Evolutionary conservation across 768 basidiomycete species (phyloP).

Genomic region (Porpolomopsis calyptriformis): DNA sequence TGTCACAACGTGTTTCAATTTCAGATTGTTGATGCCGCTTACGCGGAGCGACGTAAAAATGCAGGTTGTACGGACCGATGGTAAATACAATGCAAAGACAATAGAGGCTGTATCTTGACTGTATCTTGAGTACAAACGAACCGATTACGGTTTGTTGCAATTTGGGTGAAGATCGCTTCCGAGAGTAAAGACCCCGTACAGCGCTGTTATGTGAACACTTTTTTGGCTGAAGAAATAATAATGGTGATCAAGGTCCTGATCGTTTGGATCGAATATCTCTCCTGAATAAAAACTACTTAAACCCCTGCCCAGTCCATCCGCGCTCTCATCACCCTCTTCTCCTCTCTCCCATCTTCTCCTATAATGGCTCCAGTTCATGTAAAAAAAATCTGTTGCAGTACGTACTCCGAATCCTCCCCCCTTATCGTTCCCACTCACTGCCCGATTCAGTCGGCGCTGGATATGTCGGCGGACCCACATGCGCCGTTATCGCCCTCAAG

Average conservation of each 20-base stretch:
- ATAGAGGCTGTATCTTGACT: too few species aligned
- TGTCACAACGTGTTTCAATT: neutral
- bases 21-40: too few species aligned
- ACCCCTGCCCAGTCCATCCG: neutral
- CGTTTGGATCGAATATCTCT: neutral
- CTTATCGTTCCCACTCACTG: neutral
- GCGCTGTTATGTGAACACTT: neutral
- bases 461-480: conserved; percentile 94
- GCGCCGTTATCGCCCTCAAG: conserved; percentile 88
- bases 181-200: neutral
- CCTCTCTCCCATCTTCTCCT: conserved; percentile 12
- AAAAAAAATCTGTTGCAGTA: conserved; percentile 67
- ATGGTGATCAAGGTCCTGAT: neutral
- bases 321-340: neutral
- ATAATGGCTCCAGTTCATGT: conserved; percentile 26
- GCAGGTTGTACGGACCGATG: too few species aligned
- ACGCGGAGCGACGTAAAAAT: too few species aligned
- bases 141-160: neutral
- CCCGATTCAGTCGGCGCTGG: conserved; percentile 64
- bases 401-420: neutral
- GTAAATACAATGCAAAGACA: too few species aligned
- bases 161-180: neutral
- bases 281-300: neutral
- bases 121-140: too few species aligned
- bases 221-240: neutral